phyloP scores from a whole-genome alignment of 192 early-diverging fungal genomes.

The Coemansia asiatica region DNA sequence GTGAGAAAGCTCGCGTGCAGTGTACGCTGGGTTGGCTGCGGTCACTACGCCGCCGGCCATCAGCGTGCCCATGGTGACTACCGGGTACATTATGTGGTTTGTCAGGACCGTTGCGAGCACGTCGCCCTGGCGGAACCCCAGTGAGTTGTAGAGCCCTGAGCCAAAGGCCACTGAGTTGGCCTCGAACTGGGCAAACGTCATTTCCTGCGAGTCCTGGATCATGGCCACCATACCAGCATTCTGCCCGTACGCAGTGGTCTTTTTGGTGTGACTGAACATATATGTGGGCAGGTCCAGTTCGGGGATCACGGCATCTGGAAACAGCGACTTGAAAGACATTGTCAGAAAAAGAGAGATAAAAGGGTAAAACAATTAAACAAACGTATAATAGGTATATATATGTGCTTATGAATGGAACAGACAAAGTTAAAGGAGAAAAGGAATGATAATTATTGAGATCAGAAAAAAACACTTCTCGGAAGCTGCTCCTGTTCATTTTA shows the following conservation, averaged over 20 bases:
- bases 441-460: no score
- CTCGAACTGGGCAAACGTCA: slow-evolving; percentile 39
- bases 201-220: slow-evolving; percentile 16
- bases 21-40: slow-evolving; percentile 83
- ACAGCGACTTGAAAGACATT: slow-evolving; percentile 46
- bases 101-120: slow-evolving; percentile 72
- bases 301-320: slow-evolving; percentile 33
- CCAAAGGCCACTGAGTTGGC: slow-evolving; percentile 23
- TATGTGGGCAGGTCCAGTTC: slow-evolving; percentile 49
- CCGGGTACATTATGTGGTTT: slow-evolving; percentile 68
- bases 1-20: slow-evolving; percentile 71
- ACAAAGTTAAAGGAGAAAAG: no score
- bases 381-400: no score
- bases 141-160: slow-evolving; percentile 49
- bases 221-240: slow-evolving; percentile 33
- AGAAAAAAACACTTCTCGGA: no score
- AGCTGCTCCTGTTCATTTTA: no score
- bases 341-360: not conserved
- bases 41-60: slow-evolving; percentile 69
- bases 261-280: slow-evolving; percentile 25
- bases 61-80: slow-evolving; percentile 63
- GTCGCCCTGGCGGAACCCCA: slow-evolving; percentile 68
- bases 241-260: slow-evolving; percentile 36
- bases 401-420: no score
- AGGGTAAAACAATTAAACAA: no score